A percentile compares a stretch with the other conserved stretches of the same genome.
Conservation (phyloP, 305 asterid species). For the Ajuga reptans region DNA sequence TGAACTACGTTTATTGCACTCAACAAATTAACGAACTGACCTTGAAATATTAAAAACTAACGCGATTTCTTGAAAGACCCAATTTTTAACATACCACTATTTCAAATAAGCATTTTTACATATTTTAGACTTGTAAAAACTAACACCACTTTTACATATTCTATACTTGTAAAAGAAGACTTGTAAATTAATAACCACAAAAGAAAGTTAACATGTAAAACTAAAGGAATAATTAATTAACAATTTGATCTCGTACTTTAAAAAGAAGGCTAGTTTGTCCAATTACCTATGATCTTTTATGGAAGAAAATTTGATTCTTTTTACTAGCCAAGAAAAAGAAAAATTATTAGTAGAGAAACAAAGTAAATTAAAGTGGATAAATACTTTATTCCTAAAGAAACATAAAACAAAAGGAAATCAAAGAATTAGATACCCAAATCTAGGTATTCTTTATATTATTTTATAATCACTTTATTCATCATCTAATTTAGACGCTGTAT, state of each 20-base stretch:
- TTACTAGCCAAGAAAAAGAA: background rate
- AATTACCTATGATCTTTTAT: background rate
- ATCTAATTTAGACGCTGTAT: constrained; percentile 23
- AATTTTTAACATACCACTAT: too few species aligned
- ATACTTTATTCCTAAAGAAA: constrained; percentile 13
- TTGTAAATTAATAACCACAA: too few species aligned
- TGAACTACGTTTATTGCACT: too few species aligned
- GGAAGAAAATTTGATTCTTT: background rate
- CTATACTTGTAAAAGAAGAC: too few species aligned
- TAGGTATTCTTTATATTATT: constrained; percentile 14
- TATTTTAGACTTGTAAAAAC: too few species aligned
- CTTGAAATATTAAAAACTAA: too few species aligned
- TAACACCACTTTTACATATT: too few species aligned
- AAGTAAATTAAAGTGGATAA: constrained; percentile 12
- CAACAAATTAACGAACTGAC: too few species aligned
- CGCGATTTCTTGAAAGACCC: too few species aligned
- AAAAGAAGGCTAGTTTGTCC: background rate
- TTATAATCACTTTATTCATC: constrained; percentile 20
- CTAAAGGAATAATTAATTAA: too few species aligned
- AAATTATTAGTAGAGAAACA: background rate
- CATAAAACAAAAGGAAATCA: constrained; percentile 7
- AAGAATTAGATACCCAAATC: constrained; percentile 18
- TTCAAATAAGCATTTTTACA: too few species aligned
- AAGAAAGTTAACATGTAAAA: too few species aligned
- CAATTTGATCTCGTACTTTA: background rate